phyloP scores from a whole-genome alignment of 2,329 filamentous ascomycete genomes.

The Karstenula rhodostoma region DNA sequence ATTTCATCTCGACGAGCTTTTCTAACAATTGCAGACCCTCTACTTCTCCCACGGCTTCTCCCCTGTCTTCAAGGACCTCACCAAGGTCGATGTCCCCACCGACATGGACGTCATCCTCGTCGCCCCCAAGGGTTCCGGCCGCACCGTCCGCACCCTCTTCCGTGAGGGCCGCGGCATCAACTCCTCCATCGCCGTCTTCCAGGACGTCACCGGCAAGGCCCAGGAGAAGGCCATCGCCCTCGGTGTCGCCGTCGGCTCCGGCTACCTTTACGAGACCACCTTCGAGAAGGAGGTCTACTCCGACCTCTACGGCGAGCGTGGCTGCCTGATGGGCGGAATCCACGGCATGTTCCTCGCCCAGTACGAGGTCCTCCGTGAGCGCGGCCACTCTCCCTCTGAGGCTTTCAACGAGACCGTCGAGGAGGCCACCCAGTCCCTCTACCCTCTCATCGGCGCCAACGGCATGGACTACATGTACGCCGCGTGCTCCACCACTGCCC shows the following conservation, averaged over 20 bases:
- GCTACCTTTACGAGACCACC: conserved; percentile 99
- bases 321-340: conserved; percentile 99
- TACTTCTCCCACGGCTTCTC: conserved; percentile 99
- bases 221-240: conserved; percentile 98
- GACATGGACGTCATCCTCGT: conserved; percentile 99
- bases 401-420: conserved; percentile 99
- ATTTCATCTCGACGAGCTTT: conserved; percentile 29
- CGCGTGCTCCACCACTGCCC: conserved; percentile 97
- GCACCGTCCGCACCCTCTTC: conserved; percentile 98
- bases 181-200: conserved; percentile 97
- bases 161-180: conserved; percentile 99
- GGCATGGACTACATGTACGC: conserved; percentile 99
- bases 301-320: conserved; percentile 99
- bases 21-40: conserved; percentile 72
- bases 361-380: conserved; percentile 99
- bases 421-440: conserved; percentile 97
- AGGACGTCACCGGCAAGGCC: conserved; percentile 97
- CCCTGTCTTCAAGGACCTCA: conserved; percentile 99
- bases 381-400: conserved; percentile 95
- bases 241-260: conserved; percentile 94
- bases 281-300: conserved; percentile 99
- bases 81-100: conserved; percentile 94
- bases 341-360: conserved; percentile 99
- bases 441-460: conserved; percentile 95
- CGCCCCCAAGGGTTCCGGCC: conserved; percentile 98